A percentile compares a stretch with the other conserved stretches of the same genome.
phyloP scores from a whole-genome alignment of 108 stramenopile species.

The Mediolabrus comicus region DNA sequence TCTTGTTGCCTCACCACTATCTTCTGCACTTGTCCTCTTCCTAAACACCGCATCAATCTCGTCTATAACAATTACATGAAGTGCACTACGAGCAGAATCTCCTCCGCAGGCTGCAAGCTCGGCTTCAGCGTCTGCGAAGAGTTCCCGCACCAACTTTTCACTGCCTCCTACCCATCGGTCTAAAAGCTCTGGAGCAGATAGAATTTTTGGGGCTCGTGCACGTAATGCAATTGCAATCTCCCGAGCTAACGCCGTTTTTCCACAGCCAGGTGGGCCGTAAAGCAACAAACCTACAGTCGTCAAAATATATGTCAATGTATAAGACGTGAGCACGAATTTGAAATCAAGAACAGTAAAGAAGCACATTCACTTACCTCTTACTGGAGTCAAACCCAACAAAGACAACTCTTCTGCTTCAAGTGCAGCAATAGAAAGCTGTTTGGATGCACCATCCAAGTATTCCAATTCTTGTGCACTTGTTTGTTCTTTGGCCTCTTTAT shows the following conservation, averaged over 20 bases:
- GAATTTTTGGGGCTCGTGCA: constrained; percentile 90
- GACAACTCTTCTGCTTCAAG: constrained; percentile 83
- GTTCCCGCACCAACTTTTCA: constrained; percentile 87
- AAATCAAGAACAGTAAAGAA: too few species aligned
- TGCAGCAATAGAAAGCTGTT: constrained; percentile 32
- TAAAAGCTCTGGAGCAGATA: constrained; percentile 92
- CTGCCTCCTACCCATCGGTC: constrained; percentile 97
- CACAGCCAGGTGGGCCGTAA: constrained; percentile 88
- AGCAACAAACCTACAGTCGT: constrained; percentile 38
- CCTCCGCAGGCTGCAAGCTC: constrained; percentile 73
- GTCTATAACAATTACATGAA: constrained; percentile 97
- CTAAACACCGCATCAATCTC: constrained; percentile 96
- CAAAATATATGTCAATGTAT: too few species aligned
- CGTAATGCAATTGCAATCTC: constrained; percentile 87
- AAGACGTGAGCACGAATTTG: too few species aligned
- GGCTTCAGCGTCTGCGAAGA: constrained; percentile 94
- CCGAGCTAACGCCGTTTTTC: constrained; percentile 90
- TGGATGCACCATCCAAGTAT: constrained; percentile 28
- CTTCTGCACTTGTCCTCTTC: constrained; percentile 68
- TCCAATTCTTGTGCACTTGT: neutral
- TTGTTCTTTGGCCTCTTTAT: constrained; percentile 16
- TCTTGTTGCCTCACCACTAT: constrained; percentile 73
- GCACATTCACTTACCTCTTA: constrained; percentile 83
- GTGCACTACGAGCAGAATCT: constrained; percentile 65
- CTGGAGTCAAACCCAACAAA: constrained; percentile 83